Evolutionary conservation across 129 eudicot genomes (phyloP).

Genomic region (Centella asiatica): DNA sequence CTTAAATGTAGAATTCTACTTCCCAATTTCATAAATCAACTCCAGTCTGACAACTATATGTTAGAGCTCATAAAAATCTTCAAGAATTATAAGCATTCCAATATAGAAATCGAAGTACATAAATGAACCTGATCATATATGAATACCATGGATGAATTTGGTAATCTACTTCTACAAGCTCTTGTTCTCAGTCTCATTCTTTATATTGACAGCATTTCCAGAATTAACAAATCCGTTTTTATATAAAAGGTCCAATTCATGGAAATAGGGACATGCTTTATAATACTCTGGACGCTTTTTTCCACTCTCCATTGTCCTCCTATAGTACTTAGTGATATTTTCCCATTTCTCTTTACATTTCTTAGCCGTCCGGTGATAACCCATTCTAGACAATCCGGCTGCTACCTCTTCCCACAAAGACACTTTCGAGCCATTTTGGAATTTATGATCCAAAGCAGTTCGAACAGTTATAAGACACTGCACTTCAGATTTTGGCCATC

Average conservation of each 20-base stretch:
- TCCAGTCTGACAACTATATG: no score
- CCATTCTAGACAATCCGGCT: slow-evolving; percentile 27
- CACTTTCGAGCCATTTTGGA: slow-evolving; percentile 25
- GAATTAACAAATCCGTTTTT: slow-evolving; percentile 28
- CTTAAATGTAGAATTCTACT: no score
- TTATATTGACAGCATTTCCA: not conserved
- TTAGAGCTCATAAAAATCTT: no score
- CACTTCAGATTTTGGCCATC: slow-evolving; percentile 68
- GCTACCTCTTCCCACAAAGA: slow-evolving; percentile 51
- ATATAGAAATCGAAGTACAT: no score
- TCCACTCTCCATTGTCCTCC: slow-evolving; percentile 29
- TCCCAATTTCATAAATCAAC: no score
- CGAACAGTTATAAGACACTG: slow-evolving; percentile 45
- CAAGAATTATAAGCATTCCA: no score
- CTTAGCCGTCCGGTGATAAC: slow-evolving; percentile 43
- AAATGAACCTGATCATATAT: not conserved
- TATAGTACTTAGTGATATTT: slow-evolving; percentile 59
- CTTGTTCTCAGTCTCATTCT: slow-evolving; percentile 5
- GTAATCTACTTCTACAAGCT: slow-evolving; percentile 1
- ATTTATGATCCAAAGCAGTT: slow-evolving; percentile 36
- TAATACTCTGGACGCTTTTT: slow-evolving; percentile 21
- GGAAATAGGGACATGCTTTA: slow-evolving; percentile 41
- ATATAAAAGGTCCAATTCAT: slow-evolving; percentile 36
- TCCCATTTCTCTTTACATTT: slow-evolving; percentile 83
- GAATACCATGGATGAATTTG: not conserved